Evolutionary conservation across 257 asterid species (phyloP).

Genomic region (Scutellaria galericulata): DNA sequence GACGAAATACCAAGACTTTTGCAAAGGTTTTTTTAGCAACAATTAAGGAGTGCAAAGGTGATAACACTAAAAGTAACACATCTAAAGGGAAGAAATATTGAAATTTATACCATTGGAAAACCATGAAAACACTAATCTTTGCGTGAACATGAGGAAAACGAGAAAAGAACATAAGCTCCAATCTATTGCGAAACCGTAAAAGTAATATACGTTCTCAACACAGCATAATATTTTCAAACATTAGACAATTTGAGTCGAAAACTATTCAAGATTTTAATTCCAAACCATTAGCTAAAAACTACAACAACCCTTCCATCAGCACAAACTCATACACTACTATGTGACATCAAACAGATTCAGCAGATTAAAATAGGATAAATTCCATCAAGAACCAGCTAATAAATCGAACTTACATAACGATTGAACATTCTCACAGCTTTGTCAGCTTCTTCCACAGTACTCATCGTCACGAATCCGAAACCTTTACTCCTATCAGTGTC

Average conservation of each 20-base stretch:
- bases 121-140: not conserved
- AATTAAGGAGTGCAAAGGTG: slow-evolving; percentile 8
- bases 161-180: not conserved
- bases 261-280: not conserved
- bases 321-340: not conserved
- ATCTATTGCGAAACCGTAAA: not conserved
- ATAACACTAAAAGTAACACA: not conserved
- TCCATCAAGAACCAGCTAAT: not conserved
- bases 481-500: slow-evolving; percentile 86
- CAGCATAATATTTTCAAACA: not conserved
- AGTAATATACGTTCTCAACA: not conserved
- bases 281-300: not conserved
- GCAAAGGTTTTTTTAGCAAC: not conserved
- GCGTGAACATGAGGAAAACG: not conserved
- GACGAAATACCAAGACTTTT: too few species aligned
- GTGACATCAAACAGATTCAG: not conserved
- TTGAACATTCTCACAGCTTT: slow-evolving; percentile 81
- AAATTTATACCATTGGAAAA: not conserved
- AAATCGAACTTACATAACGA: slow-evolving; percentile 66
- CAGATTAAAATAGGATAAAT: not conserved
- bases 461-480: slow-evolving; percentile 94
- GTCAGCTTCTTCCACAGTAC: slow-evolving; percentile 86
- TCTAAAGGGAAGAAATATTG: not conserved
- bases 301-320: not conserved
- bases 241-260: not conserved